phyloP scores from a whole-genome alignment of 768 basidiomycete genomes.

The Panaeolus cyanescens region DNA sequence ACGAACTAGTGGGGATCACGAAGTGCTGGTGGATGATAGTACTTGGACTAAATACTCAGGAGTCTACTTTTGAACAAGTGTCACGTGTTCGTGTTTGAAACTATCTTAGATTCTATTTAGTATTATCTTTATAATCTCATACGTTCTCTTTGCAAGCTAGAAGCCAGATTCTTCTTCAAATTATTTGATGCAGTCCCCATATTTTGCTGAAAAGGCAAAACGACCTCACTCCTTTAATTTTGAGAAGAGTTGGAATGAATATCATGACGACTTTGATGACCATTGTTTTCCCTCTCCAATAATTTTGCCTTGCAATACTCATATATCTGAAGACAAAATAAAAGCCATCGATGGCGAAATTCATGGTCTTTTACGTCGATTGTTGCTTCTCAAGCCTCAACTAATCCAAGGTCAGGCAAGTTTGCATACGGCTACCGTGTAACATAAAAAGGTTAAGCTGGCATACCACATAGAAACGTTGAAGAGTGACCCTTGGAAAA shows the following conservation, averaged over 20 bases:
- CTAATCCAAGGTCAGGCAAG: slow-evolving; percentile 40
- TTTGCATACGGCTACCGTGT: neutral
- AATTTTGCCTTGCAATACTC: too few relatives aligned
- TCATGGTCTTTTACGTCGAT: neutral
- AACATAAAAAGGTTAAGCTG: neutral
- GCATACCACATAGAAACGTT: slow-evolving; percentile 43
- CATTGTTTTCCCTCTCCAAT: too few relatives aligned
- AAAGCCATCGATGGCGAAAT: neutral
- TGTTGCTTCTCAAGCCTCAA: slow-evolving; percentile 29
- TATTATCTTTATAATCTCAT: neutral
- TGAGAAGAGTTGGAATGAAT: neutral
- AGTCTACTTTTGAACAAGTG: neutral
- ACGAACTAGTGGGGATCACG: too few relatives aligned
- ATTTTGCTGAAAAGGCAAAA: slow-evolving; percentile 13
- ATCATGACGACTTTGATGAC: neutral
- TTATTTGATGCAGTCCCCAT: slow-evolving; percentile 13
- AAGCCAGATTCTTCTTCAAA: neutral
- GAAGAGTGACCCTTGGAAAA: slow-evolving; percentile 64
- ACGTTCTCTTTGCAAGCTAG: too few relatives aligned
- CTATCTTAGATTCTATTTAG: neutral
- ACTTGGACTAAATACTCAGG: neutral
- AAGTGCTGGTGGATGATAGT: too few relatives aligned
- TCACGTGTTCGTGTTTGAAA: slow-evolving; percentile 11
- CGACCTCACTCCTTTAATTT: neutral
- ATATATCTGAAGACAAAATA: too few relatives aligned